Evolutionary conservation across 495 filamentous ascomycete genomes (phyloP), one percentile per base, ranked within the genome.

Genomic region (Penicillium steckii): DNA sequence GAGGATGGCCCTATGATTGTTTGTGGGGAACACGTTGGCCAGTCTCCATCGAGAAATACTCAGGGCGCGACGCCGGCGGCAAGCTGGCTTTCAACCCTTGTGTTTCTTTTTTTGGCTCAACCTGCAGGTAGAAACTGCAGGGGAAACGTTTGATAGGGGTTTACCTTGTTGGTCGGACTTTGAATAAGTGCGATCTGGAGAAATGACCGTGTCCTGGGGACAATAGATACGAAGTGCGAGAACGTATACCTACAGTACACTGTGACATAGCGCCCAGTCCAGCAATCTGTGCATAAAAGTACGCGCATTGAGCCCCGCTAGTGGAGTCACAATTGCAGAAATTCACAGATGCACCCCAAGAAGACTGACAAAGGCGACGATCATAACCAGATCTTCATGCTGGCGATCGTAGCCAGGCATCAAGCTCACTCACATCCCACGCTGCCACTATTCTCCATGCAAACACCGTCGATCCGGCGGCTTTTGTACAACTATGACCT

Each of bases 21-120:
- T n/a, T n/a, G n/a, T 44, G 41, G 19, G 41, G 41, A 44, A 15
- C n/a, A 4, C 8, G 18, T 5, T n/a, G n/a, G 17, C 27, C 48
- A 44, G 23, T 46, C 42, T 46, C 42, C 19, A 21, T 19, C 35
- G 15, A 21, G 44, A 8, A 15, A 26, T 41, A 48, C 15, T 53
- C 26, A 57, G 49, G 53, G 57, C 57, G 57, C 44, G 48, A 60
- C 57, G 57, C 57, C 46, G 49, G 57, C 52, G 57, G 33, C 53
- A 56, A 50, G 25, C 18, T 22, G 33, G 18, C 9, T 50, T 48
- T 29, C 43, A 18, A 30, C 23, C 17, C 3, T 37, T 19, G 15
- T 37, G n/a, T 37, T 37, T 35, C 4, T 10, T 35, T 10, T 33
- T 33, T 33, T 33, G 26, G 26, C 26, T 10, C 26, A 27, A 5